A percentile compares a stretch with the other conserved stretches of the same genome.
Conservation (phyloP, 495 filamentous ascomycete genomes). For the Corynascus novoguineensis region DNA sequence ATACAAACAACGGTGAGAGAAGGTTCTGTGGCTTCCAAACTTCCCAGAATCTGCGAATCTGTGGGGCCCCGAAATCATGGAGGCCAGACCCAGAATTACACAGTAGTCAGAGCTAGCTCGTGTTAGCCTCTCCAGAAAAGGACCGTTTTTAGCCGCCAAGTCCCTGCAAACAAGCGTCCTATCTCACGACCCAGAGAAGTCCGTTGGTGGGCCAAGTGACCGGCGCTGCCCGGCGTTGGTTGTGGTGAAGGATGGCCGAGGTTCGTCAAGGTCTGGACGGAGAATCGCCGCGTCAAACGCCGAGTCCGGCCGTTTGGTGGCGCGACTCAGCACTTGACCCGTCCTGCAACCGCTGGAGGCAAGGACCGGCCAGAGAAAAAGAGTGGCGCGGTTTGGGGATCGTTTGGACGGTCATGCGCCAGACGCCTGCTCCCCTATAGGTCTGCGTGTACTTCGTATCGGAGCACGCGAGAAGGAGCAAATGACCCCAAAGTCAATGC, state of each 20-base stretch:
- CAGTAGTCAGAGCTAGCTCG: background rate
- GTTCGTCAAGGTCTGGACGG: background rate
- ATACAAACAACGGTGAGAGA: background rate
- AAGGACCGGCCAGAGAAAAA: background rate
- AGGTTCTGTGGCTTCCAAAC: background rate
- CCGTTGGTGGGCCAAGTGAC: conserved; percentile 1
- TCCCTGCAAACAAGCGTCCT: conserved; percentile 2
- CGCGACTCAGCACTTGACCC: background rate
- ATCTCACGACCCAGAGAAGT: background rate
- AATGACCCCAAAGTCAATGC: too few species aligned
- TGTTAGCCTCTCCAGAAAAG: conserved; percentile 23
- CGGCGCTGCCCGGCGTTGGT: background rate
- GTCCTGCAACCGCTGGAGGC: background rate
- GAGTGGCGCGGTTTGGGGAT: too few species aligned
- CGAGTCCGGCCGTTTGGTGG: background rate
- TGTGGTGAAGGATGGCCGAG: background rate
- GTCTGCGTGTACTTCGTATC: too few species aligned
- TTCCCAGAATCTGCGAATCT: background rate
- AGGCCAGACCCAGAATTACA: background rate
- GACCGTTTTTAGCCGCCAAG: conserved; percentile 28
- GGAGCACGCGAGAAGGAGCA: too few species aligned
- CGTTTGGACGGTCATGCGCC: too few species aligned
- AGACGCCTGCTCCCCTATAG: too few species aligned
- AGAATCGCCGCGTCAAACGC: conserved; percentile 12
- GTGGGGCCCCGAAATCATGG: background rate